phyloP scores from a whole-genome alignment of 768 basidiomycete genomes.

The Termitomyces sp. region DNA sequence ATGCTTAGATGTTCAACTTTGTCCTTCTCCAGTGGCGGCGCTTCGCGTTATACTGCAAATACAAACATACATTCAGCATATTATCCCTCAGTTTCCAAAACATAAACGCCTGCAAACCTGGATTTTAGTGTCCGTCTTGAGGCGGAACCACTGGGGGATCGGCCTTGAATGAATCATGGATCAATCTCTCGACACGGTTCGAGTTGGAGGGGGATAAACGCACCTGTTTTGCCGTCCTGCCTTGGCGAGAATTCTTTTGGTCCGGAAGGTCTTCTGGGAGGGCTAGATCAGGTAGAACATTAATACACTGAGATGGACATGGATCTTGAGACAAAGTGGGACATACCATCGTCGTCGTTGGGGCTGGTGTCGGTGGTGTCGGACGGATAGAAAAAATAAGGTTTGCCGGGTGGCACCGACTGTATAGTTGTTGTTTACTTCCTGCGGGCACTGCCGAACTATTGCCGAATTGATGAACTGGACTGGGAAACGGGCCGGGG shows the following conservation, averaged over 20 bases:
- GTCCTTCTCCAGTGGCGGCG: conserved; percentile 99
- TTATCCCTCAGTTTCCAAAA: not conserved
- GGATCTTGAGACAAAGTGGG: not conserved
- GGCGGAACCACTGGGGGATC: conserved; percentile 99
- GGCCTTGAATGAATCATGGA: conserved; percentile 47
- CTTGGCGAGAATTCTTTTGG: conserved; percentile 97
- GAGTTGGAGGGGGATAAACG: conserved; percentile 17
- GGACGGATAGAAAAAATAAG: conserved; percentile 25
- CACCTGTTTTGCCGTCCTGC: conserved; percentile 93
- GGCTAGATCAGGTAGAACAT: conserved; percentile 50
- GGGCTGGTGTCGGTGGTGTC: conserved; percentile 26
- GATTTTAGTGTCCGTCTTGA: conserved; percentile 94
- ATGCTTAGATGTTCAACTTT: conserved; percentile 88
- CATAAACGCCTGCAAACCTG: conserved; percentile 50
- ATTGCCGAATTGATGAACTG: conserved; percentile 10
- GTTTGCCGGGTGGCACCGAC: conserved; percentile 23
- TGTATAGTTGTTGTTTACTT: conserved; percentile 27
- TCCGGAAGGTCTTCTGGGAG: conserved; percentile 98
- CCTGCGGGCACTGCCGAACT: conserved; percentile 1
- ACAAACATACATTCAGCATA: conserved; percentile 6
- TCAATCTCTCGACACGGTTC: not conserved
- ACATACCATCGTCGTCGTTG: conserved; percentile 48
- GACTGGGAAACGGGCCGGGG: not conserved
- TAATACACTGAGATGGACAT: conserved; percentile 6
- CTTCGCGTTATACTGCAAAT: conserved; percentile 81